A percentile compares a stretch with the other conserved stretches of the same genome.
Conservation (phyloP, 371 early-diverging fungal genomes). For the Mucor piriformis region DNA sequence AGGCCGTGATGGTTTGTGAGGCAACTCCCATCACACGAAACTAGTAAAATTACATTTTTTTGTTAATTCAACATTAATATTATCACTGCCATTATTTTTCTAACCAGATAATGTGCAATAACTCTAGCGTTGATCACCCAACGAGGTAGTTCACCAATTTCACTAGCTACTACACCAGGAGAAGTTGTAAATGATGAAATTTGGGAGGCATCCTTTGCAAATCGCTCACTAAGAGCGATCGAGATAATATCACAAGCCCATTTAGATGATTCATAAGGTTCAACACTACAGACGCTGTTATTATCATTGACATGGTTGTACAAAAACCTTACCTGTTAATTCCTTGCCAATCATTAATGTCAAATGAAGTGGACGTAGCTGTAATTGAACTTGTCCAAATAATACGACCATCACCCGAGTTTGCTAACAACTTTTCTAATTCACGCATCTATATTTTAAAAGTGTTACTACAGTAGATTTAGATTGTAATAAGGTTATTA, state of each 20-base stretch:
- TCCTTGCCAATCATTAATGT: conserved; percentile 74
- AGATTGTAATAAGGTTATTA: conserved; percentile 18
- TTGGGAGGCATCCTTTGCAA: conserved; percentile 26
- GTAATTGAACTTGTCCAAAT: conserved; percentile 84
- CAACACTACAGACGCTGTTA: conserved; percentile 22
- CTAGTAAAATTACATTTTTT: conserved; percentile 8
- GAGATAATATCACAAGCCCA: conserved; percentile 71
- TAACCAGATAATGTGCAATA: conserved; percentile 51
- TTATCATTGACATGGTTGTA: background rate
- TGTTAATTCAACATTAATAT: background rate
- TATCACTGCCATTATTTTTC: background rate
- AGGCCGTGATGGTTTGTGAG: conserved; percentile 63
- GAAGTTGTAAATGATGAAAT: conserved; percentile 61
- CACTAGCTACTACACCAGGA: conserved; percentile 75
- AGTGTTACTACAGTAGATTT: background rate
- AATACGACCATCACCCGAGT: conserved; percentile 64
- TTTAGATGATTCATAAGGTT: conserved; percentile 83
- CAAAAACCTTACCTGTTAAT: conserved; percentile 45
- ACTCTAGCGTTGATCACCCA: conserved; percentile 49
- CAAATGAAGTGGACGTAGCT: conserved; percentile 53
- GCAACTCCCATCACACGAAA: conserved; percentile 51
- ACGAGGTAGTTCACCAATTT: conserved; percentile 57
- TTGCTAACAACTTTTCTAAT: conserved; percentile 51
- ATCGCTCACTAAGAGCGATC: conserved; percentile 53
- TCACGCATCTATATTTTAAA: conserved; percentile 54